A percentile compares a stretch with the other conserved stretches of the same genome.
Conservation (phyloP, 1,284 basidiomycete species). For the Sutorius eximius region DNA sequence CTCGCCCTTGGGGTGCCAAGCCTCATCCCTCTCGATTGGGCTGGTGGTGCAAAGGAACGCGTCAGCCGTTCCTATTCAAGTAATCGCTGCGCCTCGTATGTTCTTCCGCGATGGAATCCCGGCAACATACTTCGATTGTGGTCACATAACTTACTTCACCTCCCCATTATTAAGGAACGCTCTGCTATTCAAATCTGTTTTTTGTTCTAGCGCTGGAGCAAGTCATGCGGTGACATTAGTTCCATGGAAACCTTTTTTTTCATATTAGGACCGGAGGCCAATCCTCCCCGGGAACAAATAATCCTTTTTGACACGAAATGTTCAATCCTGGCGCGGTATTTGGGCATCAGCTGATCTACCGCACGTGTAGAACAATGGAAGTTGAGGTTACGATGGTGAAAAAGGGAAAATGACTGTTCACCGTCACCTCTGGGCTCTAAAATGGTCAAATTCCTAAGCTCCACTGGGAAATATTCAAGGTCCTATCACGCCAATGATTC, state of each 20-base stretch:
- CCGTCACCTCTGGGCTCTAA: constrained; percentile 19
- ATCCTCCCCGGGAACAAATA: constrained; percentile 29
- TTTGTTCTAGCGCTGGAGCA: constrained; percentile 27
- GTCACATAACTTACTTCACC: constrained; percentile 29
- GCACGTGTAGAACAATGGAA: constrained; percentile 36
- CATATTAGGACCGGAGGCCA: constrained; percentile 26
- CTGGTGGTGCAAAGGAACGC: constrained; percentile 9
- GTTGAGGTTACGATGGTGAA: constrained; percentile 22
- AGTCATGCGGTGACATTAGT: constrained; percentile 23
- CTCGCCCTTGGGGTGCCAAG: constrained; percentile 27
- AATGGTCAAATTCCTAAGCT: constrained; percentile 29
- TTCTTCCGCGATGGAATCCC: constrained; percentile 26
- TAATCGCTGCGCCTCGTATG: constrained; percentile 29
- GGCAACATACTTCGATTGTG: constrained; percentile 26
- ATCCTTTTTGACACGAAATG: constrained; percentile 17
- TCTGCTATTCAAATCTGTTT: constrained; percentile 21
- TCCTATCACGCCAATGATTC: constrained; percentile 23
- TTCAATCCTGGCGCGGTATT: constrained; percentile 23
- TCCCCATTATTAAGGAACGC: constrained; percentile 34
- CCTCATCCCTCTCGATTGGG: constrained; percentile 18
- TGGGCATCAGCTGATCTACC: constrained; percentile 28
- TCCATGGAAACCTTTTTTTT: constrained; percentile 34
- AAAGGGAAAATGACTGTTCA: constrained; percentile 24
- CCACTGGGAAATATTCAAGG: constrained; percentile 23
- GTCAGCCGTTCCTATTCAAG: constrained; percentile 23